phyloP scores from a whole-genome alignment of 202 grass and related monocot species.

The Alloteropsis angusta region DNA sequence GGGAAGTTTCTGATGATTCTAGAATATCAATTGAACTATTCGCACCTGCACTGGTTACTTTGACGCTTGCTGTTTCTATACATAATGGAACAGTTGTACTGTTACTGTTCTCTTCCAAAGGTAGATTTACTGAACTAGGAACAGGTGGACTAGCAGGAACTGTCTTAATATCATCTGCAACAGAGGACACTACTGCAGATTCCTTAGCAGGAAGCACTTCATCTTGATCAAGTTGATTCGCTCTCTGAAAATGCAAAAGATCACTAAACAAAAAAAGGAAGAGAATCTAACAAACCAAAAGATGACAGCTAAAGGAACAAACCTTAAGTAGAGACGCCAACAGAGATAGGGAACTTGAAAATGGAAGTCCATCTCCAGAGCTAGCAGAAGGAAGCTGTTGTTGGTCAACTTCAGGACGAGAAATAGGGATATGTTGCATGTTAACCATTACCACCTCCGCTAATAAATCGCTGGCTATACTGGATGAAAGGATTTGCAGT shows the following conservation, averaged over 20 bases:
- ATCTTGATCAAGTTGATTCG: constrained; percentile 26
- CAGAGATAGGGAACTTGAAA: constrained; percentile 44
- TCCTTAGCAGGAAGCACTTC: constrained; percentile 31
- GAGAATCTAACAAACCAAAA: constrained; percentile 21
- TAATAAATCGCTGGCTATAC: constrained; percentile 81
- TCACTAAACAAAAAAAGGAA: constrained; percentile 8
- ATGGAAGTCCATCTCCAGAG: constrained; percentile 26
- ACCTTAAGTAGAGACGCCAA: constrained; percentile 55
- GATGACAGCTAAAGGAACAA: constrained; percentile 18
- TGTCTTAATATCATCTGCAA: constrained; percentile 28
- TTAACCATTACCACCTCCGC: constrained; percentile 95
- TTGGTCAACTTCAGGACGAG: constrained; percentile 46
- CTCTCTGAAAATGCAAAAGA: constrained; percentile 41
- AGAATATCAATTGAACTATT: constrained; percentile 38
- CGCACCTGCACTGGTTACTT: constrained; percentile 43
- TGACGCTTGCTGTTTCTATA: constrained; percentile 38
- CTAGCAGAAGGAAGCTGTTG: constrained; percentile 29
- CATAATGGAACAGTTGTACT: constrained; percentile 40
- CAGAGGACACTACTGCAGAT: constrained; percentile 27
- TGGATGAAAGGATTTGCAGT: constrained; percentile 71
- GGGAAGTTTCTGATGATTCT: constrained; percentile 80
- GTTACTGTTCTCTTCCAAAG: constrained; percentile 30
- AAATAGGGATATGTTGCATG: constrained; percentile 69
- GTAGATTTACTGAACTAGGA: constrained; percentile 30
- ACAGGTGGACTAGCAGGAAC: constrained; percentile 36